Percentiles rank a stretch among this genome's conserved stretches.
phyloP scores from a whole-genome alignment of 345 rosid genomes.

The Hypericum perforatum region DNA sequence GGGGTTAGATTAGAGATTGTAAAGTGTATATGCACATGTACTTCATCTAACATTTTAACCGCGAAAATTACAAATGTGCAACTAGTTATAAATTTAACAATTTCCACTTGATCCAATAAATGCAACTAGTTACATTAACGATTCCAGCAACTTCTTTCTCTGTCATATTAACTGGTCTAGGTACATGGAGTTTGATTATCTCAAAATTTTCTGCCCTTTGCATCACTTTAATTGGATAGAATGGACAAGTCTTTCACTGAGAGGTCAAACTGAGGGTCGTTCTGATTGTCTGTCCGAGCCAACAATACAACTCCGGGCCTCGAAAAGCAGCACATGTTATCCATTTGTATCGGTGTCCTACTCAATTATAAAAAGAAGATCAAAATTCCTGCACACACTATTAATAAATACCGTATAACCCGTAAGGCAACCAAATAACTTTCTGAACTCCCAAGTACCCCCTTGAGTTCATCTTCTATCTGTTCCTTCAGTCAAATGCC shows the following conservation, averaged over 20 bases:
- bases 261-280: slow-evolving; percentile 64
- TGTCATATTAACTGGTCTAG: slow-evolving; percentile 78
- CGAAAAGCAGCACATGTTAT: slow-evolving; percentile 89
- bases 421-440: slow-evolving; percentile 79
- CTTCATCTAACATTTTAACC: no score
- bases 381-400: neutral
- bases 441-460: no score
- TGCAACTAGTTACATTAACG: slow-evolving; percentile 36
- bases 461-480: no score
- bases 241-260: slow-evolving; percentile 51
- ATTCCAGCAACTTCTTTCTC: slow-evolving; percentile 75
- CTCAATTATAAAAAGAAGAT: neutral
- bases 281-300: slow-evolving; percentile 68
- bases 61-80: neutral
- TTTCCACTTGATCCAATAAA: no score
- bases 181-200: slow-evolving; percentile 66
- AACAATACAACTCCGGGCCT: slow-evolving; percentile 80
- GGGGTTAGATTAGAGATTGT: no score
- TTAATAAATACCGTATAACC: slow-evolving; percentile 52
- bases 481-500: no score
- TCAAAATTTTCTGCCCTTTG: slow-evolving; percentile 57
- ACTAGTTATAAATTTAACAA: neutral
- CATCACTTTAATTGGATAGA: slow-evolving; percentile 58
- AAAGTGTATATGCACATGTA: no score
- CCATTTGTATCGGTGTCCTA: slow-evolving; percentile 64